phyloP scores from a whole-genome alignment of 768 basidiomycete genomes.

The Terana coerulea region DNA sequence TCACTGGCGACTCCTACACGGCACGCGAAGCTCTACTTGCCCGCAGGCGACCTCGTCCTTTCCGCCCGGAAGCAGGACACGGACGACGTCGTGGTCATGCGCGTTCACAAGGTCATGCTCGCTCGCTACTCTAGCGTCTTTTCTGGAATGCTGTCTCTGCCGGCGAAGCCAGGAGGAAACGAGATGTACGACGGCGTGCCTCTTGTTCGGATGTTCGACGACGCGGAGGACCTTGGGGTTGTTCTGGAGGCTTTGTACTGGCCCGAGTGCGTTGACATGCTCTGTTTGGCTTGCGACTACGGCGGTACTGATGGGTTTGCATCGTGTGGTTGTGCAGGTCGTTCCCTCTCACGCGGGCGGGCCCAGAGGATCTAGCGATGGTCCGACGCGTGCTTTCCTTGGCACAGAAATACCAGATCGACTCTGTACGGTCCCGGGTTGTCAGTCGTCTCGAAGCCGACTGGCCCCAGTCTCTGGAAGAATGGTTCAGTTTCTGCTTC shows the following conservation, averaged over 20 bases:
- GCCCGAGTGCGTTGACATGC: not conserved
- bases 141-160: slow-evolving; percentile 7
- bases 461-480: slow-evolving; percentile 23
- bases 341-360: too few species aligned
- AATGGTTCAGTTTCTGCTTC: not conserved
- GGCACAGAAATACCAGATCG: slow-evolving; percentile 29
- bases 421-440: slow-evolving; percentile 21
- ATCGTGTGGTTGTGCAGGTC: too few species aligned
- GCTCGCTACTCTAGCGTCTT: slow-evolving; percentile 8
- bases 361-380: too few species aligned
- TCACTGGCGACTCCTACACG: too few species aligned
- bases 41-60: too few species aligned
- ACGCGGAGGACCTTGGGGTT: slow-evolving; percentile 9
- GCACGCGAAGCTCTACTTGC: too few species aligned
- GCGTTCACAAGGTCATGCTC: slow-evolving; percentile 11
- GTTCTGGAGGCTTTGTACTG: slow-evolving; percentile 1
- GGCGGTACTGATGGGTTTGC: not conserved
- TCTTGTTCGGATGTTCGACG: slow-evolving; percentile 10
- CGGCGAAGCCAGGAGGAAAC: not conserved
- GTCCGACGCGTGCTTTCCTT: too few species aligned
- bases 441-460: slow-evolving; percentile 19
- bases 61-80: too few species aligned
- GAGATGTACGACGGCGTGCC: slow-evolving; percentile 11
- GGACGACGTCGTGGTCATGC: too few species aligned
- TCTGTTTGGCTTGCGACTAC: not conserved